phyloP scores from a whole-genome alignment of 139 green algal genomes.

The Chlamydomonas applanata region DNA sequence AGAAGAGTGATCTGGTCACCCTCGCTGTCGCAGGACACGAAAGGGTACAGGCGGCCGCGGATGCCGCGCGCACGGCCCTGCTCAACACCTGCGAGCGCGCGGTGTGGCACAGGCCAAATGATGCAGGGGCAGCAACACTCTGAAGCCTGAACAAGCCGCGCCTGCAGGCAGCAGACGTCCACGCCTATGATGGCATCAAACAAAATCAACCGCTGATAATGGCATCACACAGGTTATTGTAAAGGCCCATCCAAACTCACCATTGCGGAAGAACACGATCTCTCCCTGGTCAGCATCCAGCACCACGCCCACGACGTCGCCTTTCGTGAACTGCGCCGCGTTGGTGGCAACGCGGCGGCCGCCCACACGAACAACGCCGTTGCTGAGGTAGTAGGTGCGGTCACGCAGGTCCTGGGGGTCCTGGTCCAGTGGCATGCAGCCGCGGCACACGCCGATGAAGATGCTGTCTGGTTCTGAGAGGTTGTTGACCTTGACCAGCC shows the following conservation, averaged over 20 bases:
- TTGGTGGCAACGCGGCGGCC: conserved; percentile 54
- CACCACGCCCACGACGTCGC: conserved; percentile 56
- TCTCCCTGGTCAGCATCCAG: conserved; percentile 63
- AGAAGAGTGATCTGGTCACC: conserved; percentile 54
- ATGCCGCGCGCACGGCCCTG: conserved; percentile 50
- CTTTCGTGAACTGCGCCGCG: conserved; percentile 60
- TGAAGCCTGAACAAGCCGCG: too few species aligned
- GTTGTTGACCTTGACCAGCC: conserved; percentile 62
- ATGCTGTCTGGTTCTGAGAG: conserved; percentile 60
- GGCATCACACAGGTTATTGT: too few species aligned
- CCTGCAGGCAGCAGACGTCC: too few species aligned
- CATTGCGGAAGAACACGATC: conserved; percentile 53
- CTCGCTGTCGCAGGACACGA: conserved; percentile 63
- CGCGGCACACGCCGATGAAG: conserved; percentile 64
- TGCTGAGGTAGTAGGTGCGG: conserved; percentile 38
- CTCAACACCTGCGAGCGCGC: conserved; percentile 22
- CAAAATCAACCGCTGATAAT: too few species aligned
- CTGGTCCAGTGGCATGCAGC: conserved; percentile 62
- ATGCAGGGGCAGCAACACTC: too few species aligned
- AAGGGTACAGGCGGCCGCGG: conserved; percentile 56
- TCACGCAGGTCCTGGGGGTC: conserved; percentile 45
- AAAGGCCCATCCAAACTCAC: neutral
- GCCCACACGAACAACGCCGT: conserved; percentile 61
- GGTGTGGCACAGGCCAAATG: too few species aligned
- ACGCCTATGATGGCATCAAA: too few species aligned